phyloP scores from a whole-genome alignment of 2,329 filamentous ascomycete species.

The Pezizomycotina sp. region DNA sequence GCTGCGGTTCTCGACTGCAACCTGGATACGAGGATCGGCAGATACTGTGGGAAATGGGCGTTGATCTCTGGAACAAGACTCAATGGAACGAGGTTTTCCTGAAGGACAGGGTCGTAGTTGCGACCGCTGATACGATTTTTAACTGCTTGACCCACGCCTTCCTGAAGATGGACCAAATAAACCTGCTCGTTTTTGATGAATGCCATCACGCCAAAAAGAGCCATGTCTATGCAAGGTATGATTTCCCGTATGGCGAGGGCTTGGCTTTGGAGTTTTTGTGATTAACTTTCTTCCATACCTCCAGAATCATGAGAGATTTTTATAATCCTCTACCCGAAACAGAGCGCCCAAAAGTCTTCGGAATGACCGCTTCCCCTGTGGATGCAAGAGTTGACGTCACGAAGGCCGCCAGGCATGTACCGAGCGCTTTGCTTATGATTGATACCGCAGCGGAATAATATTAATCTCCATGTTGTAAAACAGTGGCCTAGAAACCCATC shows the following conservation, averaged over 20 bases:
- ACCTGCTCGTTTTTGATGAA: constrained; percentile 85
- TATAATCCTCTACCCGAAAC: constrained; percentile 41
- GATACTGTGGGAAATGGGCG: constrained; percentile 56
- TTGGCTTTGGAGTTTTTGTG: background rate
- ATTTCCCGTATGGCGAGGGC: too few relatives aligned
- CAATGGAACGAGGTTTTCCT: constrained; percentile 33
- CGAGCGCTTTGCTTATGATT: too few relatives aligned
- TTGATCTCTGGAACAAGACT: constrained; percentile 41
- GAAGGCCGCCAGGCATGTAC: constrained; percentile 42
- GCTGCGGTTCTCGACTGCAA: constrained; percentile 66
- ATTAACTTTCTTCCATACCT: constrained; percentile 11
- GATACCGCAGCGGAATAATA: constrained; percentile 6
- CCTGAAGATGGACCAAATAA: constrained; percentile 66
- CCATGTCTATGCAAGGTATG: constrained; percentile 61
- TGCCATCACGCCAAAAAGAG: constrained; percentile 92
- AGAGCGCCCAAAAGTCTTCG: constrained; percentile 59
- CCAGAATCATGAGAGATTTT: constrained; percentile 67
- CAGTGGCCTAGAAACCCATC: constrained; percentile 55
- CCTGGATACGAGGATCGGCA: constrained; percentile 55
- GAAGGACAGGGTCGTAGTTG: constrained; percentile 55
- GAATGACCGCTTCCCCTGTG: constrained; percentile 93
- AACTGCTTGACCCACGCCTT: constrained; percentile 65
- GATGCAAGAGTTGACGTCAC: constrained; percentile 62
- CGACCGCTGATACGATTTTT: constrained; percentile 73
- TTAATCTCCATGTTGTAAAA: too few relatives aligned